phyloP scores from a whole-genome alignment of 768 basidiomycete species.

The Sporobolomyces pararoseus region DNA sequence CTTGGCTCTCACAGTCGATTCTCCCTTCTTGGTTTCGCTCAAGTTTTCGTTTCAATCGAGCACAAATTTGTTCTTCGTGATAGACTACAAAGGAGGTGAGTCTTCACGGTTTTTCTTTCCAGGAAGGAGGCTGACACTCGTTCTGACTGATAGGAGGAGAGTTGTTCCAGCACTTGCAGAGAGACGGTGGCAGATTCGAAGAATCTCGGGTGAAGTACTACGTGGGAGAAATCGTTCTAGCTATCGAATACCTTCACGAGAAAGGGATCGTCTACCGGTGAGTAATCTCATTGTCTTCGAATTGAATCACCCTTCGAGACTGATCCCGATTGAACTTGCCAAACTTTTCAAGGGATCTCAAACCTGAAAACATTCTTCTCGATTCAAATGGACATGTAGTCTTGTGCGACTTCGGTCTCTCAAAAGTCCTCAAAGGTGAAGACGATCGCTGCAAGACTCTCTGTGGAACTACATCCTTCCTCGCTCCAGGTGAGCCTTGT shows the following conservation, averaged over 20 bases:
- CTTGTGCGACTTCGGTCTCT: slow-evolving; percentile 90
- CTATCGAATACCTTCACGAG: slow-evolving; percentile 91
- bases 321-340: too few species aligned
- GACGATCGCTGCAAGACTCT: slow-evolving; percentile 95
- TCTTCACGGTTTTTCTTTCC: not conserved
- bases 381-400: slow-evolving; percentile 97
- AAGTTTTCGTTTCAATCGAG: slow-evolving; percentile 62
- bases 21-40: slow-evolving; percentile 90
- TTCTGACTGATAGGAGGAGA: slow-evolving; percentile 96
- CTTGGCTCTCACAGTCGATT: slow-evolving; percentile 69
- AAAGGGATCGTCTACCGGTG: slow-evolving; percentile 74
- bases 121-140: slow-evolving; percentile 52
- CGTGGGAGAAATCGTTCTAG: slow-evolving; percentile 87
- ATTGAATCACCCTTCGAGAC: not conserved
- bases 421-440: slow-evolving; percentile 81
- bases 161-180: slow-evolving; percentile 96
- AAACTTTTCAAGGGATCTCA: slow-evolving; percentile 60
- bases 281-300: not conserved
- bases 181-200: slow-evolving; percentile 91
- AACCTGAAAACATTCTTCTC: slow-evolving; percentile 95
- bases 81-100: slow-evolving; percentile 38
- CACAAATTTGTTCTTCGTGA: slow-evolving; percentile 34
- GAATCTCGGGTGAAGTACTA: slow-evolving; percentile 91
- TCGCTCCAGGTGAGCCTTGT: slow-evolving; percentile 53
- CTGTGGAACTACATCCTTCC: slow-evolving; percentile 95